Percentiles rank a stretch among this genome's conserved stretches.
These are phyloP conservation scores for Petunia secreta DNA, from an alignment of 257 asterid species.

Conservation along the genomic window DNA sequence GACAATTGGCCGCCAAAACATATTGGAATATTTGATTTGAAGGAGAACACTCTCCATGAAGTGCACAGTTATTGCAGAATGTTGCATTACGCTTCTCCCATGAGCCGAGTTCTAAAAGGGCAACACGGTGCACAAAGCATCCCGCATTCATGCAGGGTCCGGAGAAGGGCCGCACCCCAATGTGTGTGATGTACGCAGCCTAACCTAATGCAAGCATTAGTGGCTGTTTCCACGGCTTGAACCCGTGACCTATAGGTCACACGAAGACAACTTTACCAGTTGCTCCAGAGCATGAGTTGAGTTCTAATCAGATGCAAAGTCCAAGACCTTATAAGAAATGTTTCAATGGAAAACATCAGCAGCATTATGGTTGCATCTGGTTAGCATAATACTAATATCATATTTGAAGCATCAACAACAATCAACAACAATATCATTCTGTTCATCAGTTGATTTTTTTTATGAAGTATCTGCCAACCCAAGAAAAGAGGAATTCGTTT, in stretches of 20 bases:
- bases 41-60: constrained; percentile 14
- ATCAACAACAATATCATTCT: constrained; percentile 7
- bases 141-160: too few relatives aligned
- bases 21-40: constrained; percentile 11
- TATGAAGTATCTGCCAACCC: background rate
- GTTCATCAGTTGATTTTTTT: background rate
- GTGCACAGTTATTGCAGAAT: constrained; percentile 15
- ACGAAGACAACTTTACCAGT: too few relatives aligned
- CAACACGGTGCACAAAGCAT: too few relatives aligned
- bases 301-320: constrained; percentile 19
- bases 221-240: too few relatives aligned
- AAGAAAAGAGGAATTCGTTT: background rate
- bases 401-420: constrained; percentile 13
- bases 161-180: too few relatives aligned
- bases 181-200: too few relatives aligned
- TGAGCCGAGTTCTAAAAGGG: background rate
- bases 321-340: constrained; percentile 15
- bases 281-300: background rate
- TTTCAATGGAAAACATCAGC: background rate
- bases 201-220: too few relatives aligned
- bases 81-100: constrained; percentile 10
- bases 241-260: too few relatives aligned
- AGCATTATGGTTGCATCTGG: constrained; percentile 12
- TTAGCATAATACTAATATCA: constrained; percentile 20
- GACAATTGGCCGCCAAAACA: background rate